Evolutionary conservation across 1,284 basidiomycete species (phyloP), one percentile per base, ranked within the genome.

Genomic region (Cryptococcus sp.): DNA sequence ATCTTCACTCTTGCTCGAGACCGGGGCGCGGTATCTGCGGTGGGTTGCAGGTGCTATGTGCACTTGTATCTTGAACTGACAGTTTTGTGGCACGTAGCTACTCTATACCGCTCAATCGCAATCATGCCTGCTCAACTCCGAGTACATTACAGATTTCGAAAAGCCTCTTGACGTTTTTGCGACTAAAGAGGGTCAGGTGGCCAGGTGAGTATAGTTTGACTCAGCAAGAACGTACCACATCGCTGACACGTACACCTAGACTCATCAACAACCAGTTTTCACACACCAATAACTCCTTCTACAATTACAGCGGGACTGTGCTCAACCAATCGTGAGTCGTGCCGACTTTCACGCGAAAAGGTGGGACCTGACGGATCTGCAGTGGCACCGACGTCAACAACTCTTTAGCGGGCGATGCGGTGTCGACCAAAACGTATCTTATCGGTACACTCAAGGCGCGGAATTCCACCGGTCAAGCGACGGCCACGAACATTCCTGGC

Each of bases 121-220:
- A 56, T 85, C 87, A 1, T 94, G 91, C 69, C 78, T 86, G 35
- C 86, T 93, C 71, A 90, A 90, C 70, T 70, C 83, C 1, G 85
- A 85, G 60, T 92, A 91, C 72, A 82, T 88, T 11, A 76, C 77
- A 8, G 82, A 82, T 46, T 90, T 87, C 65, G 86, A 87, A 64
- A 86, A 88, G 69, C 84, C 87, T 27, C 84, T 93, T 74, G 89
- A 93, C 70, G 86, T 93, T 39, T 93, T 89, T 74, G 84, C 77
- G 7, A 78, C 74, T 2, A 71, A 66, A 11, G 69, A 62, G 0
- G 61, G 66, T 7, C 61, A 63, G 35, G 67, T 70, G 8, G 75
- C 76, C 1, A 53, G 65, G 71, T 68, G 46, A 62, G 71, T 65
- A 45, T 3, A 15, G 17, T 41, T 16, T 23, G 41, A 5, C 31